Evolutionary conservation across 805 yeast species (phyloP).

Genomic region (Candida alai): DNA sequence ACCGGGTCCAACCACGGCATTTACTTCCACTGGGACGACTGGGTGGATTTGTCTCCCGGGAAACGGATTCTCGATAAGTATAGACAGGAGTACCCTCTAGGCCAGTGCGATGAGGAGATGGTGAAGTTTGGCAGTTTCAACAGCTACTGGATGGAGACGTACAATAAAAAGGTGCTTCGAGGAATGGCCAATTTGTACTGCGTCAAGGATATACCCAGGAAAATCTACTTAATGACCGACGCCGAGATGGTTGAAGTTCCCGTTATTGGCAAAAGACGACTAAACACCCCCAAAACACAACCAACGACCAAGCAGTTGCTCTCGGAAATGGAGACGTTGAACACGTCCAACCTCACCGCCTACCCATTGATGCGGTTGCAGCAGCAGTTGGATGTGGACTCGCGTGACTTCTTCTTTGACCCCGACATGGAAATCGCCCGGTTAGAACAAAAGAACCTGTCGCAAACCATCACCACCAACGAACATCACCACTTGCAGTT

Average conservation of each 20-base stretch:
- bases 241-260: conserved; percentile 24
- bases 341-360: conserved; percentile 6
- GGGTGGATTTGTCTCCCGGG: conserved; percentile 29
- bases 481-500: conserved; percentile 27
- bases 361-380: conserved; percentile 6
- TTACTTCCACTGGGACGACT: conserved; percentile 41
- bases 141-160: conserved; percentile 32
- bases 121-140: conserved; percentile 23
- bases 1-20: conserved; percentile 17
- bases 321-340: conserved; percentile 6
- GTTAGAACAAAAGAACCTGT: conserved; percentile 16
- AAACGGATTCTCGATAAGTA: conserved; percentile 16
- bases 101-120: conserved; percentile 21
- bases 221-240: conserved; percentile 23
- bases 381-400: conserved; percentile 13
- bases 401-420: conserved; percentile 28
- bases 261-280: conserved; percentile 22
- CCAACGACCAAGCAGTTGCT: conserved; percentile 6
- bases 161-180: conserved; percentile 27
- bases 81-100: conserved; percentile 15
- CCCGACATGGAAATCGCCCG: conserved; percentile 24
- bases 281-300: conserved; percentile 5
- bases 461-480: conserved; percentile 12
- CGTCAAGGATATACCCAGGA: conserved; percentile 23
- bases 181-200: conserved; percentile 35